Evolutionary conservation across 371 early-diverging fungal genomes (phyloP).

Genomic region (Mortierella sp.): DNA sequence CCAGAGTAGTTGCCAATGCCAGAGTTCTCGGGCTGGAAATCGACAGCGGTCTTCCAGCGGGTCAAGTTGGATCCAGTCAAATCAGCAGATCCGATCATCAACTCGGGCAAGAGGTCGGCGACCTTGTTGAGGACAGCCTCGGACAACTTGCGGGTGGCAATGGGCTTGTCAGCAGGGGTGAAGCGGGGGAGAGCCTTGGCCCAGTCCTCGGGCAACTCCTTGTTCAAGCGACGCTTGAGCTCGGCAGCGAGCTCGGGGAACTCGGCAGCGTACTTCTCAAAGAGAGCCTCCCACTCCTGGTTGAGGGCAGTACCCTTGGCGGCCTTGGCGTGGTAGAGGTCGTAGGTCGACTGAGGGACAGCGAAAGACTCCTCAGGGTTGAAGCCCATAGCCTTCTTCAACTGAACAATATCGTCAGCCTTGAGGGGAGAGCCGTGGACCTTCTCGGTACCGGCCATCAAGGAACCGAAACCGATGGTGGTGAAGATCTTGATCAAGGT

Average conservation of each 20-base stretch:
- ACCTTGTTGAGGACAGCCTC: conserved; percentile 89
- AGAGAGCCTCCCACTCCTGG: conserved; percentile 82
- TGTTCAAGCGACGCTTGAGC: conserved; percentile 81
- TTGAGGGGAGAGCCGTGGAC: conserved; percentile 94
- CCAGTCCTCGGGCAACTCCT: conserved; percentile 85
- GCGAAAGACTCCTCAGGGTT: conserved; percentile 80
- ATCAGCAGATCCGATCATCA: conserved; percentile 99
- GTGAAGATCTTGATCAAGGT: conserved; percentile 90
- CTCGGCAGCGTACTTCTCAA: conserved; percentile 74
- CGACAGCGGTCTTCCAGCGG: conserved; percentile 92
- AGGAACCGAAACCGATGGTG: conserved; percentile 91
- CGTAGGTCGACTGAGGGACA: conserved; percentile 79
- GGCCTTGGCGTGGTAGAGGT: conserved; percentile 74
- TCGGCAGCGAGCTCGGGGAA: conserved; percentile 82
- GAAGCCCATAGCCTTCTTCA: conserved; percentile 92
- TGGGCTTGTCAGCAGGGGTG: conserved; percentile 83
- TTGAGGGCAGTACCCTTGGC: conserved; percentile 73
- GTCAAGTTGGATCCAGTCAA: conserved; percentile 98
- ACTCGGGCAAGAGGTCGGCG: conserved; percentile 84
- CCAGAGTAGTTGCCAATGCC: conserved; percentile 87
- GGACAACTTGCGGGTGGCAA: conserved; percentile 93
- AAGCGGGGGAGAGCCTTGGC: conserved; percentile 80
- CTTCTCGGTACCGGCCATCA: conserved; percentile 90
- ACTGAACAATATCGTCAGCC: conserved; percentile 88
- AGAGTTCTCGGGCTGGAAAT: conserved; percentile 89